Base-by-base conservation (phyloP, 225 moss, liverwort and hornwort genomes). In the Bryoerythrophyllum caledonicum region DNA sequence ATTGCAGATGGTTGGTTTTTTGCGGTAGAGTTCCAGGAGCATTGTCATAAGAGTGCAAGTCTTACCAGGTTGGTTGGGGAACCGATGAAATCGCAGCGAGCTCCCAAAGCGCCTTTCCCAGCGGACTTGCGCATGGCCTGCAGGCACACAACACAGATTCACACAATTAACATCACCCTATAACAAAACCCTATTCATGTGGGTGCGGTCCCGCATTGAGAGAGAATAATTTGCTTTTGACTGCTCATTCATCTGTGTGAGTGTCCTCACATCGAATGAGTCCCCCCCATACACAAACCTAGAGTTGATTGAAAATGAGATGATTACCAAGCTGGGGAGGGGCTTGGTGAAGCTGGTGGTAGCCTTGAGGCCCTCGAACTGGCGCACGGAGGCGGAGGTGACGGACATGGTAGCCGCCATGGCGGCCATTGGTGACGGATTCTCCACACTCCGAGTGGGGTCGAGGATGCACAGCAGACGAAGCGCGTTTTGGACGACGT, bases 71-170 rank as follows among this genome's bases (percentile, higher is more conserved):
- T 92, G 35, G 92, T 92, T 41, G 88, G 7, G 43, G 92, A 92
- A 40, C 92, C 92, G 43, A 92, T 88, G 80, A 76, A 92, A 74
- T 90, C 92, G 54, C 90, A 90, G 43, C 92, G 77, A 41, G 90
- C 90, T 30, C 92, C 92, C 72, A 92, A 67, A 3, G 90, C 92
- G 51, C 93, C 96, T 83, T 91, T 93, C 8, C 96, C 91, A 8
- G 86, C 83, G 38, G 77, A 62, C 81, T 78, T 93, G 2, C 76
- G 87, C 90, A 89, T 83, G 10, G 89, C 83, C 93, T 93, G 80
- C 48, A 44, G 10, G 37, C 13, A 44, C 10, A 59, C 5, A 35
- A 24, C 2, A 44, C 7, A 8, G 0, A 13, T 20, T 21, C 24
- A 56, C 0, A 48, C 32, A 21, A 3, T 1, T 9, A 2, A 37